Conservation (phyloP, 176 grass and related monocot species). For the Lolium rigidum region DNA sequence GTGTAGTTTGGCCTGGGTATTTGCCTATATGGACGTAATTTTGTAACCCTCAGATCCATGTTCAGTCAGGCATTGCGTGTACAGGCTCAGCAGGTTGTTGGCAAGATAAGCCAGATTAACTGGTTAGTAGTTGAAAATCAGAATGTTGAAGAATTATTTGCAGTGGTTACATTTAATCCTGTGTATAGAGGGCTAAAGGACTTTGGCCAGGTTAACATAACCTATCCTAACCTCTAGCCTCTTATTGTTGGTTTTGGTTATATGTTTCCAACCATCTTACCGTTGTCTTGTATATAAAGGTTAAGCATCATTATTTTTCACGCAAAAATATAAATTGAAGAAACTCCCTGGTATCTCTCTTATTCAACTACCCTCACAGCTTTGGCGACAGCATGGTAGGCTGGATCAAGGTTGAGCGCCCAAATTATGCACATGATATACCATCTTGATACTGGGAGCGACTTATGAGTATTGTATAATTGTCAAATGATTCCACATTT, state of each 20-base stretch:
- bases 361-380: slow-evolving; percentile 11
- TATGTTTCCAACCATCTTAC: not conserved
- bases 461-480: not conserved
- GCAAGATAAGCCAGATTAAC: not conserved
- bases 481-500: not conserved
- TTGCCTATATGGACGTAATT: not conserved
- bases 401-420: not conserved
- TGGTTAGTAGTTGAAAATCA: not conserved
- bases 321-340: not conserved
- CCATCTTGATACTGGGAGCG: not conserved
- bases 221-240: not conserved
- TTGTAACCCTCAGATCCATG: not conserved
- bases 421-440: slow-evolving; percentile 10
- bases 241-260: not conserved
- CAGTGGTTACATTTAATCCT: not conserved
- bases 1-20: slow-evolving; percentile 18
- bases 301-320: not conserved
- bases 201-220: slow-evolving; percentile 5
- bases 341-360: not conserved
- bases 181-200: not conserved
- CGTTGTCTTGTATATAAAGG: not conserved
- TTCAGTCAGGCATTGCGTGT: not conserved
- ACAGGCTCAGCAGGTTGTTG: not conserved
- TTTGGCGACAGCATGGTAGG: not conserved
- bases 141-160: not conserved